phyloP scores from a whole-genome alignment of 441 rosid genomes.

The Mallotus japonicus region DNA sequence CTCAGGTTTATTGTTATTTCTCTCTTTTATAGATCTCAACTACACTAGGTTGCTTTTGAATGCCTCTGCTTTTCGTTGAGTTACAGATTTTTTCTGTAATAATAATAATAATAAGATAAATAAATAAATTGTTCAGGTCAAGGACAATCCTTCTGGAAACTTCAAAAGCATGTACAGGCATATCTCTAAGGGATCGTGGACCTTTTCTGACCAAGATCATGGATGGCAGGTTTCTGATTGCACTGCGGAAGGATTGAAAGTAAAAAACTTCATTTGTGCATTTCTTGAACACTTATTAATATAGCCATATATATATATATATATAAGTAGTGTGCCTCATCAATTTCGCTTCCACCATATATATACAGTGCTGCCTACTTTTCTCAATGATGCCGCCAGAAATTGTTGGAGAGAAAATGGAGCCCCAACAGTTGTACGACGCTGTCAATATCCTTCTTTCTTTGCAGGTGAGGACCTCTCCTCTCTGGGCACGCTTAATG shows the following conservation, averaged over 20 bases:
- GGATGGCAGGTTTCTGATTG: constrained; percentile 64
- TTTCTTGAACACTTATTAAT: constrained; percentile 11
- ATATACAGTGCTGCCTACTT: constrained; percentile 59
- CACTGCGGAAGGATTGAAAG: constrained; percentile 50
- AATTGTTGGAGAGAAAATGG: constrained; percentile 60
- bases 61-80: too few species aligned
- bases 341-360: background rate
- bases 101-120: background rate
- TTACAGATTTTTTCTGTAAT: too few species aligned
- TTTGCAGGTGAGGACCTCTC: constrained; percentile 39
- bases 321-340: background rate
- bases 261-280: constrained; percentile 3
- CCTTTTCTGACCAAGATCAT: constrained; percentile 55
- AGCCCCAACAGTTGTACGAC: constrained; percentile 48
- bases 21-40: background rate
- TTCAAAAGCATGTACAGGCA: constrained; percentile 44
- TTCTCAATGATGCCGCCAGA: constrained; percentile 65
- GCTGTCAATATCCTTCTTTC: constrained; percentile 66
- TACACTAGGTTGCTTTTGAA: too few species aligned
- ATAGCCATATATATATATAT: background rate
- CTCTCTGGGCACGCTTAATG: background rate
- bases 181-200: constrained; percentile 55
- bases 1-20: constrained; percentile 36
- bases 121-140: constrained; percentile 30
- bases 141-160: constrained; percentile 46